Evolutionary conservation across 345 rosid species (phyloP), one percentile per base, ranked within the genome.

Genomic region (Draba incana): DNA sequence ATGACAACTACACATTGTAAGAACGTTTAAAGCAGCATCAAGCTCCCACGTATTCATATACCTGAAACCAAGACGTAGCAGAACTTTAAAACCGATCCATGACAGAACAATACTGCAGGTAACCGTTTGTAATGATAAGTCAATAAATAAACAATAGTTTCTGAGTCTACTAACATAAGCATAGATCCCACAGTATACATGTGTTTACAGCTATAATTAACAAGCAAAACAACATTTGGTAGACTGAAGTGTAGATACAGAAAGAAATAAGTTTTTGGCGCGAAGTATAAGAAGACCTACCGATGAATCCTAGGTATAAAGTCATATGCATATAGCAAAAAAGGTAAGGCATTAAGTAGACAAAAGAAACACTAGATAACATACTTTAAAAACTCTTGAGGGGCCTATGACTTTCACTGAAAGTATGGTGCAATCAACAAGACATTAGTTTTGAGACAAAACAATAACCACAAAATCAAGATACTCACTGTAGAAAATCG

Each of bases 1-100:
- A 82, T 93, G 97, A 72, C 96, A 93, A 75, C 97, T 79, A 84
- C 97, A 93, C 98, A 93, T 93, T 55, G 98, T 90, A 69, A 90
- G 96, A 76, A 90, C 92, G 76, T 93, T 95, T 75, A 93, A 73
- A 44, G 92, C 97, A 28, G 94, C 90, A 76, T 88, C 82, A 50
- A 88, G 96, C 78, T 90, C 97, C 98, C 98, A 93, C 53, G 86
- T 71, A 75, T 84, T 83, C 86, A 93, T 82, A 75, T 88, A 87
- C 90, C 98, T 90, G 83, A 55, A 67, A 62, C 66, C 64, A 75
- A 38, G 47, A 46, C 30, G 30, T 62, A 54, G 46, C 23, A 39
- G 23, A 60, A 10, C 12, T 38, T 67, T 35, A 59, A 67, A 45
- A 39, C 46, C 15, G 50, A 51, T 27, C 38, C 51, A 38, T 1